phyloP scores from a whole-genome alignment of 1,284 basidiomycete genomes.

The Tremellales sp. region DNA sequence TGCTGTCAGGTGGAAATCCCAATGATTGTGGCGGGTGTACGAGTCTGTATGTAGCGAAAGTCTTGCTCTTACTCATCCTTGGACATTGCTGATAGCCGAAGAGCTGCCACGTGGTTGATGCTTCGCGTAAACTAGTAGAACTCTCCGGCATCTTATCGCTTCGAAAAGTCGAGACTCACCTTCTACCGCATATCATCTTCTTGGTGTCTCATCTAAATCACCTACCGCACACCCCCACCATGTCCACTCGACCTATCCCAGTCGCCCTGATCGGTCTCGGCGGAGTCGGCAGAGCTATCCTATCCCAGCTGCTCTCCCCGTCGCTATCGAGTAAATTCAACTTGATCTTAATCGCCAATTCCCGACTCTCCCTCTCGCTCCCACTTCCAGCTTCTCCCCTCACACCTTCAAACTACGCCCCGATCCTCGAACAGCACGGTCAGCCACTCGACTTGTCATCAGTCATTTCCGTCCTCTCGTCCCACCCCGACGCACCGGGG shows the following conservation, averaged over 20 bases:
- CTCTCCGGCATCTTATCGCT: too few relatives aligned
- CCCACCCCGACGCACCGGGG: slow-evolving; percentile 55
- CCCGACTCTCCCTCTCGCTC: slow-evolving; percentile 62
- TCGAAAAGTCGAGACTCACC: too few relatives aligned
- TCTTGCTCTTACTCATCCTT: too few relatives aligned
- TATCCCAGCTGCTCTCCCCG: slow-evolving; percentile 64
- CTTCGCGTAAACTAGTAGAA: too few relatives aligned
- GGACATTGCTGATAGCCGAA: too few relatives aligned
- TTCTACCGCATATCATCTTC: background rate
- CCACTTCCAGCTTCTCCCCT: slow-evolving; percentile 46
- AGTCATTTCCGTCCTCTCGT: slow-evolving; percentile 46
- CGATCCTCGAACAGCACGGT: slow-evolving; percentile 44
- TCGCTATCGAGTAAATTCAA: slow-evolving; percentile 60
- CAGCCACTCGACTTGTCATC: slow-evolving; percentile 49
- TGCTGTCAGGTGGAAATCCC: too few relatives aligned
- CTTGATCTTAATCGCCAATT: slow-evolving; percentile 73
- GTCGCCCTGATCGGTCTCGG: slow-evolving; percentile 82
- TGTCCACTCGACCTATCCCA: slow-evolving; percentile 30
- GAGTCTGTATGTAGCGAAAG: too few relatives aligned
- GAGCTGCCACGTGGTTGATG: too few relatives aligned
- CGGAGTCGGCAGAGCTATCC: slow-evolving; percentile 79
- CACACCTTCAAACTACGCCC: slow-evolving; percentile 49
- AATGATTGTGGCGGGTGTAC: too few relatives aligned
- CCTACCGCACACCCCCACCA: slow-evolving; percentile 3
- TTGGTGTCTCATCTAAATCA: background rate